Evolutionary conservation across 306 rosid genomes (phyloP), one percentile per base, ranked within the genome.

Genomic region (Prosopis cineraria): DNA sequence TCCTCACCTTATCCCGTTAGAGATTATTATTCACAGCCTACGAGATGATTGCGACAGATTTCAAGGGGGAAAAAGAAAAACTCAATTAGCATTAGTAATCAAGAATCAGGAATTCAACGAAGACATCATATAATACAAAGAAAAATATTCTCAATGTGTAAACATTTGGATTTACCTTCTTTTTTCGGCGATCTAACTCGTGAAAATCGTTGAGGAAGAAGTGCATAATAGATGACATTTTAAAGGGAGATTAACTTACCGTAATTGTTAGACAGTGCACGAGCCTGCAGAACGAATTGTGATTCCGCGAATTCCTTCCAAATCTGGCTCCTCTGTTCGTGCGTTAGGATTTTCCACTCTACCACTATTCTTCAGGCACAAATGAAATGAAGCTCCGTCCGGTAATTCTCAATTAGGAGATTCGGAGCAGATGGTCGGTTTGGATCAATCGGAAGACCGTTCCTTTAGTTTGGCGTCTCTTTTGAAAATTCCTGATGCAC

Each of bases 361-460:
- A 72, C 83, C 53, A 87, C 81, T 70, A 85, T 90, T 48, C 74
- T 86, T 78, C 93, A 84, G 84, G 86, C 81, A 56, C 89, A 88
- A 53, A 83, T 83, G 55, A 90, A 53, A 83, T 83, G 45, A 36
- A 83, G 91, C 48, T 72, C 90, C 87, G 44, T 90, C 88, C 71
- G 85, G 60, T 40, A 85, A 83, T 33, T 70, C 89, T 70, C 89
- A 74, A 75, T 81, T 85, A 1, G 88, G 70, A n/a, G 73, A 76
- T 65, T 84, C 90, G 74, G 84, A 34, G 12, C 52, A 44, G 6
- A 0, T 20, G 0, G 10, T 25, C 77, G 68, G 71, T 48, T 74
- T 34, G 82, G 68, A 37, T 30, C 29, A 36, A 52, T 62, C 75
- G 67, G 44, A 2, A 48, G 20, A 6, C 47, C 70, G 8, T 63